These are phyloP conservation scores for Babesia ovata DNA, from an alignment of 169 alveolate genomes.

Conservation along the genomic window DNA sequence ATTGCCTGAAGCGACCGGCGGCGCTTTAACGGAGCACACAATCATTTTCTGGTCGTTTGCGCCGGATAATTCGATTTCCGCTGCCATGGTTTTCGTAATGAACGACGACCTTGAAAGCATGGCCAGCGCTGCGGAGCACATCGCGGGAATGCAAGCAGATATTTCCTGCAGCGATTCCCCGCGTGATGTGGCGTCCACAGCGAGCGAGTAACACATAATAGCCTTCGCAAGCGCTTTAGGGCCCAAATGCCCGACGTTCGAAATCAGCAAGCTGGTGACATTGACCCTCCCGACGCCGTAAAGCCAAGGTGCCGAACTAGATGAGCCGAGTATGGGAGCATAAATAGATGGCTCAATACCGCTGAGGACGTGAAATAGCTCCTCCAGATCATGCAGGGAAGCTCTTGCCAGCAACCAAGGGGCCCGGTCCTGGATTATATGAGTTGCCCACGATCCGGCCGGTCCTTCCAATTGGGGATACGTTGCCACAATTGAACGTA, in stretches of 20 bases:
- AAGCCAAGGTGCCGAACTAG: not conserved
- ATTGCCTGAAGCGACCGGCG: not conserved
- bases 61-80: not conserved
- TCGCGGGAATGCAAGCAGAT: not conserved
- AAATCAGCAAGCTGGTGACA: not conserved
- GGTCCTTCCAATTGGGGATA: conserved; percentile 7
- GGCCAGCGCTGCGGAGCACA: conserved; percentile 20
- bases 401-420: not conserved
- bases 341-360: not conserved
- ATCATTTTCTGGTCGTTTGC: not conserved
- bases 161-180: not conserved
- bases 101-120: conserved; percentile 15
- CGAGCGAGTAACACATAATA: conserved; percentile 7
- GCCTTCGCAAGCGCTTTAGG: conserved; percentile 25
- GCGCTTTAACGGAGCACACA: not conserved
- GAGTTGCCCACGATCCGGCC: conserved; percentile 4
- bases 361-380: conserved; percentile 12
- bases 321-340: not conserved
- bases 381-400: not conserved
- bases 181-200: not conserved
- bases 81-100: conserved; percentile 1
- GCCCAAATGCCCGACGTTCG: not conserved
- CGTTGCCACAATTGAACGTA: conserved; percentile 8
- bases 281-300: not conserved
- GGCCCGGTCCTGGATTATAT: conserved; percentile 8